Evolutionary conservation across 108 stramenopile genomes (phyloP).

Genomic region (Nannochloropsis salina): DNA sequence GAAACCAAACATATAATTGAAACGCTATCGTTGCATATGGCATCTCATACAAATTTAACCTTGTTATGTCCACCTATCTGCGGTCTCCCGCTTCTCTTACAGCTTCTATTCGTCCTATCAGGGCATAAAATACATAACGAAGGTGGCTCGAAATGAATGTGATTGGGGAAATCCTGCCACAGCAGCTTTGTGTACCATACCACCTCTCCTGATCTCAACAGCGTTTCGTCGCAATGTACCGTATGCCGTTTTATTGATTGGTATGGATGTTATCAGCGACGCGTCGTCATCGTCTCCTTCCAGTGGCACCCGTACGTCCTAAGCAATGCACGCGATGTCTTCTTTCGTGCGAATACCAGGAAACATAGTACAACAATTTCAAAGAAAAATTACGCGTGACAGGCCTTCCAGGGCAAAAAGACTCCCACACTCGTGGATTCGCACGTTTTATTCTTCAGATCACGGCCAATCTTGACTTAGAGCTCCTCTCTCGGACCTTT

Average conservation of each 20-base stretch:
- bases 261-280: slow-evolving; percentile 12
- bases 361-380: no score
- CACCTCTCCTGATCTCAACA: background rate
- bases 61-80: background rate
- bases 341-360: no score
- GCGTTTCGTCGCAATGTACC: background rate
- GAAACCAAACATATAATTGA: no score
- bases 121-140: slow-evolving; percentile 7
- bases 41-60: no score
- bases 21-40: no score
- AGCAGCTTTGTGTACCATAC: background rate
- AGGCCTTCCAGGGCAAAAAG: no score
- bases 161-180: slow-evolving; percentile 1
- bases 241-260: background rate
- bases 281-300: background rate
- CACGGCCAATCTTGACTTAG: no score
- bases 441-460: no score
- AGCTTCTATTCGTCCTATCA: slow-evolving; percentile 1
- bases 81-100: background rate
- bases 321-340: no score
- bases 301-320: background rate
- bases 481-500: no score
- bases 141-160: background rate
- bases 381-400: no score
- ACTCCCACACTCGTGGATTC: no score